Base-by-base conservation (phyloP, 768 basidiomycete species). In the Gautieria morchelliformis region DNA sequence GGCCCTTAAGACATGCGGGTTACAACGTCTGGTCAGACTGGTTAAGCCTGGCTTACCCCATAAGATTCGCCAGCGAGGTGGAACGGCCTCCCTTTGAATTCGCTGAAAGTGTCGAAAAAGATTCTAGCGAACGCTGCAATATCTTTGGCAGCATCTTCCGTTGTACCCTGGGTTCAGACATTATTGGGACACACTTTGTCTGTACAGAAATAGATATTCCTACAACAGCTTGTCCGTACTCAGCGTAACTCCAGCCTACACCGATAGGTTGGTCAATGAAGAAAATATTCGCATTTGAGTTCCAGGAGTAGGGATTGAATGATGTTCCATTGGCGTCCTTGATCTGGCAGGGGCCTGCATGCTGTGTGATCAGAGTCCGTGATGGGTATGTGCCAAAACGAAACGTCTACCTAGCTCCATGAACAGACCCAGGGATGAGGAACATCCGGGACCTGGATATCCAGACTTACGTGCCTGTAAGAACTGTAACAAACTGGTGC, bases 261-360 rank as follows among this genome's bases (percentile, higher is more conserved):
- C 82, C 83, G 22, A 84, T 81, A 19, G 78, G 84, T 59, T 84
- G 88, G 70, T 82, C 87, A 58, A 82, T 78, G 75, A 79, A 89
- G 74, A 85, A 85, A 0, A 85, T 78, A 61, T 84, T 85, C 9
- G 80, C 81, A 46, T 79, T 79, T 58, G 78, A 74, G 60, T 83
- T 85, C 83, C 84, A 85, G 1, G 77, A 75, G 61, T 81, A 72
- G 0, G 81, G 81, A 60, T 84, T 83, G 79, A 77, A 85, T 4
- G 71, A 64, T 3, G 84, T 84, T 19, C 80, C 79, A 58, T 84
- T 83, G 45, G 70, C 50, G 3, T 61, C 71, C 67, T 44, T 74
- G 14, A 88, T 75, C 42, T 80, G 75, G 66, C 89, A 92, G 0
- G 89, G 89, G 19, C 89, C 89, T 27, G 27, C 27, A 27, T 27